Percentiles rank a stretch among this genome's conserved stretches.
phyloP scores from a whole-genome alignment of 2,329 filamentous ascomycete species.

The Sporothrix brunneoviolacea region DNA sequence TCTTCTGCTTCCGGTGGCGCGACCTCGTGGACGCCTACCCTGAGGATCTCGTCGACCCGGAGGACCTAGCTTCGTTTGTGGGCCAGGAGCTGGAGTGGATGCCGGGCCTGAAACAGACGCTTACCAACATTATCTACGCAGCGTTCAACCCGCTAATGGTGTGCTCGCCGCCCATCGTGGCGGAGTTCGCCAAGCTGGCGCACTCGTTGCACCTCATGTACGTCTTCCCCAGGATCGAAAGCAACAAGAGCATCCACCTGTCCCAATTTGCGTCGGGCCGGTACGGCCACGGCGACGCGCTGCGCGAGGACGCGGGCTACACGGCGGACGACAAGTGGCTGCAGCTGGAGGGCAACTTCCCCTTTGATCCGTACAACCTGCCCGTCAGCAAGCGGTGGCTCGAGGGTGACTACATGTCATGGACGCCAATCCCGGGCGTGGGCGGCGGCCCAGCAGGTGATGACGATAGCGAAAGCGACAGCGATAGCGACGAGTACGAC shows the following conservation, averaged over 20 bases:
- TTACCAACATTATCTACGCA: constrained; percentile 74
- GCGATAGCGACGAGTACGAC: constrained; percentile 32
- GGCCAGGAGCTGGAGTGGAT: constrained; percentile 74
- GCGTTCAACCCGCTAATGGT: constrained; percentile 93
- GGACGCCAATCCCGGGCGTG: constrained; percentile 67
- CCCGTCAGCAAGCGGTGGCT: constrained; percentile 85
- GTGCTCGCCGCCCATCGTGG: constrained; percentile 82
- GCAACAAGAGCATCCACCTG: constrained; percentile 83
- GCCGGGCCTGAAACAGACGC: constrained; percentile 62
- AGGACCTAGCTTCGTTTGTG: constrained; percentile 53
- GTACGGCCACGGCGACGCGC: constrained; percentile 44
- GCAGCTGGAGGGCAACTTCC: constrained; percentile 90
- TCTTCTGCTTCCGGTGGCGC: constrained; percentile 97
- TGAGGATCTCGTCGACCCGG: constrained; percentile 55
- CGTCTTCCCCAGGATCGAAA: constrained; percentile 79
- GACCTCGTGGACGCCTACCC: constrained; percentile 66
- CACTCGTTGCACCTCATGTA: constrained; percentile 84
- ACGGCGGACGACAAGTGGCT: constrained; percentile 73
- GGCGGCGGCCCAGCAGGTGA: constrained; percentile 51
- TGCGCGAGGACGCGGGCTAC: constrained; percentile 44
- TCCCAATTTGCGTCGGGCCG: constrained; percentile 59
- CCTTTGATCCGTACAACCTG: constrained; percentile 93
- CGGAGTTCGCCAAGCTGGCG: constrained; percentile 83
- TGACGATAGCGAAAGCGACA: constrained; percentile 38
- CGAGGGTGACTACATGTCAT: constrained; percentile 73